Conservation (phyloP, 495 filamentous ascomycete species). For the Oleoguttula mirabilis region DNA sequence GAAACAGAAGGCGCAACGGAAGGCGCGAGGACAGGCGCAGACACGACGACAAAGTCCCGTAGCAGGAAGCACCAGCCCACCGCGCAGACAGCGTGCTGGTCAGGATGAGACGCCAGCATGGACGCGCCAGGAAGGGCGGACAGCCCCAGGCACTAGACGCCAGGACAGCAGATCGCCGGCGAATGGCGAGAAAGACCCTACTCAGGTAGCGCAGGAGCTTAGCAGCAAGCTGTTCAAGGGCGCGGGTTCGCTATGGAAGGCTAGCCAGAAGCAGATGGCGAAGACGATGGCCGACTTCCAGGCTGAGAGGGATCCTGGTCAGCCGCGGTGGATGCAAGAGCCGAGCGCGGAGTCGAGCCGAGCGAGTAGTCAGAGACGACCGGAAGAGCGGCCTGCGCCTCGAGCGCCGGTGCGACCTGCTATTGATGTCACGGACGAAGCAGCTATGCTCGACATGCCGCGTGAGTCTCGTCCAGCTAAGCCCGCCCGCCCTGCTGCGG, state of each 20-base stretch:
- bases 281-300: conserved; percentile 89
- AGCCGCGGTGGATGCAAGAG: conserved; percentile 93
- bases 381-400: conserved; percentile 8
- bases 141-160: conserved; percentile 30
- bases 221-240: conserved; percentile 79
- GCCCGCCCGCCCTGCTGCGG: neutral
- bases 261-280: conserved; percentile 84
- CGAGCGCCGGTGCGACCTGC: neutral
- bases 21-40: conserved; percentile 30
- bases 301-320: conserved; percentile 65
- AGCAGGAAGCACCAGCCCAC: conserved; percentile 25
- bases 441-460: conserved; percentile 67
- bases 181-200: conserved; percentile 58
- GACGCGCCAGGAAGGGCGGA: conserved; percentile 34
- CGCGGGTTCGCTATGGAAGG: conserved; percentile 91
- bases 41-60: conserved; percentile 25
- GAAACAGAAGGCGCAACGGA: conserved; percentile 49
- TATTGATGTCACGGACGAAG: conserved; percentile 65
- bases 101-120: conserved; percentile 34
- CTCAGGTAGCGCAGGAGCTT: conserved; percentile 68
- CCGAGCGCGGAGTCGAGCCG: conserved; percentile 26
- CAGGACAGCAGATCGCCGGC: conserved; percentile 46
- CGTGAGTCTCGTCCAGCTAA: conserved; percentile 30
- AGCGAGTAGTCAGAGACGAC: conserved; percentile 2
- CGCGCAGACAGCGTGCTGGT: conserved; percentile 27